Evolutionary conservation across 176 grass and related monocot species (phyloP).

Genomic region (Paspalum vaginatum): DNA sequence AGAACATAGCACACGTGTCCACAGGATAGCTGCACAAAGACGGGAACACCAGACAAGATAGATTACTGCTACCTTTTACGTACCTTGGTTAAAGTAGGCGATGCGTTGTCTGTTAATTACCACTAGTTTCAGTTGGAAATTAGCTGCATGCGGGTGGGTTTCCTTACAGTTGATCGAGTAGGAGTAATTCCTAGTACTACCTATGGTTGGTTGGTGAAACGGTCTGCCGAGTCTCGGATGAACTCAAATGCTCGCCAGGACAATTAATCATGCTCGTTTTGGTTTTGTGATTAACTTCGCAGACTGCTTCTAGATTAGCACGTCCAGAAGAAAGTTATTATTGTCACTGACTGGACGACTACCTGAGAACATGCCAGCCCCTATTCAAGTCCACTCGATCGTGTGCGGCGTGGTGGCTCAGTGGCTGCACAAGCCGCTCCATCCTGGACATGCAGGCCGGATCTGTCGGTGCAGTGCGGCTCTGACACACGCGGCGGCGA

Average conservation of each 20-base stretch:
- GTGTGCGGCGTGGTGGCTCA: too few relatives aligned
- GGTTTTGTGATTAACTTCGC: background rate
- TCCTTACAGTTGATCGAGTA: background rate
- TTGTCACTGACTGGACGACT: too few relatives aligned
- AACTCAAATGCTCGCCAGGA: background rate
- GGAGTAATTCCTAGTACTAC: too few relatives aligned
- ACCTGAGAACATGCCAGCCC: too few relatives aligned
- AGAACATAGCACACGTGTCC: slow-evolving; percentile 30
- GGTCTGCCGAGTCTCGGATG: background rate
- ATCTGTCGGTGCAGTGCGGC: too few relatives aligned
- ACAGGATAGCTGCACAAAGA: slow-evolving; percentile 27
- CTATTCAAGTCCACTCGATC: too few relatives aligned
- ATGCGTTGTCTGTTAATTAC: background rate
- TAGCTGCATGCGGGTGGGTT: background rate
- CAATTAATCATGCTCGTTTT: background rate
- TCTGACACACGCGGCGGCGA: too few relatives aligned
- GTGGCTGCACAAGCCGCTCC: too few relatives aligned
- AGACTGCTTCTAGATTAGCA: background rate
- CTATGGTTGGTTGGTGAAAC: background rate
- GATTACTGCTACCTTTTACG: background rate
- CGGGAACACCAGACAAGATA: background rate
- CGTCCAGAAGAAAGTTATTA: background rate
- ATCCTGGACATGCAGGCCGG: too few relatives aligned
- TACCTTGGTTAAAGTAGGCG: background rate
- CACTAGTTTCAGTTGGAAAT: background rate